These are phyloP conservation scores for Brettanomyces nanus DNA, from an alignment of 805 yeast genomes.

Conservation along the genomic window DNA sequence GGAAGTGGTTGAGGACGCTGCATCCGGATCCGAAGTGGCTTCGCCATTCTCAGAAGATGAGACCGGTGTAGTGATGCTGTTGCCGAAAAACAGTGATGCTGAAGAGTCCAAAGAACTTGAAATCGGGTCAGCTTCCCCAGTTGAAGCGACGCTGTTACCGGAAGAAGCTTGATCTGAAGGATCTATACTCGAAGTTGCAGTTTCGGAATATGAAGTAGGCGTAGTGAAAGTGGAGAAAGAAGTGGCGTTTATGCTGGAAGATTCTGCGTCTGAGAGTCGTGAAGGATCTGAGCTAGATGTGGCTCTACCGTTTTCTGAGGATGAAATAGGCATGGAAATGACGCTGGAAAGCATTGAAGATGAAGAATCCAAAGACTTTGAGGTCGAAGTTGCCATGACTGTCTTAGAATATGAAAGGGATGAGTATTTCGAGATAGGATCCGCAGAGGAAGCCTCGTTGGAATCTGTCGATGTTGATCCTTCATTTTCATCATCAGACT, in stretches of 20 bases:
- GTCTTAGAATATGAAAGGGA: not conserved
- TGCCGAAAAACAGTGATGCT: too few relatives aligned
- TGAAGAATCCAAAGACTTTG: not conserved
- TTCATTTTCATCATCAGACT: too few relatives aligned
- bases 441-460: not conserved
- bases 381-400: not conserved
- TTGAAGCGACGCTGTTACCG: too few relatives aligned
- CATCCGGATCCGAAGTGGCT: too few relatives aligned
- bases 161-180: too few relatives aligned
- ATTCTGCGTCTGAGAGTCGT: not conserved
- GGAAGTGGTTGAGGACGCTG: too few relatives aligned
- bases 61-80: too few relatives aligned
- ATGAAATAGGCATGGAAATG: not conserved
- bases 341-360: not conserved
- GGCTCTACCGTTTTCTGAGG: not conserved
- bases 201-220: too few relatives aligned
- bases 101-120: too few relatives aligned
- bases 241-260: not conserved
- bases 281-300: not conserved
- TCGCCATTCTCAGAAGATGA: too few relatives aligned
- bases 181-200: too few relatives aligned
- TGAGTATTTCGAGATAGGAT: not conserved
- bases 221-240: not conserved
- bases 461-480: not conserved
- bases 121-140: too few relatives aligned